A percentile compares a stretch with the other conserved stretches of the same genome.
These are phyloP conservation scores for Tylopilus sp. DNA, from an alignment of 768 basidiomycete species.

Conservation along the genomic window DNA sequence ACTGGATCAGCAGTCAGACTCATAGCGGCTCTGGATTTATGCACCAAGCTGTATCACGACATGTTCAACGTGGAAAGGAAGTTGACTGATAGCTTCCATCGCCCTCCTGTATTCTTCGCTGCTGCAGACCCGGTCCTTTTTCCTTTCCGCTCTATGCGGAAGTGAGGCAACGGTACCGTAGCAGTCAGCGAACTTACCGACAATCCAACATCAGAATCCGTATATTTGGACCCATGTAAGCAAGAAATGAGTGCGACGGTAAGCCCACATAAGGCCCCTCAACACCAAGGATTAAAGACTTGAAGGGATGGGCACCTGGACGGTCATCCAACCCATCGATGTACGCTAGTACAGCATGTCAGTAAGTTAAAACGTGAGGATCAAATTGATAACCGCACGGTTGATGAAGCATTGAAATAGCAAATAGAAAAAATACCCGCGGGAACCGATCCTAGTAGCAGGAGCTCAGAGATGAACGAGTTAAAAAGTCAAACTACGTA, in stretches of 20 bases:
- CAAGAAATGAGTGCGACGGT: slow-evolving; percentile 79
- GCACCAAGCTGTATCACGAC: slow-evolving; percentile 77
- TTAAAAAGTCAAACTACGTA: slow-evolving; percentile 28
- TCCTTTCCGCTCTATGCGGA: slow-evolving; percentile 72
- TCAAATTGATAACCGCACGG: slow-evolving; percentile 40
- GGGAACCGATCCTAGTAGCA: slow-evolving; percentile 71
- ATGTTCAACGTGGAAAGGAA: slow-evolving; percentile 75
- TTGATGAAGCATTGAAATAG: slow-evolving; percentile 93
- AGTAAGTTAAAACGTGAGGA: neutral
- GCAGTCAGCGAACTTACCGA: slow-evolving; percentile 47
- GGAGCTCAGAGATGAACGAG: neutral
- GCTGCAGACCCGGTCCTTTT: slow-evolving; percentile 78
- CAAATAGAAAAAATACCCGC: slow-evolving; percentile 90
- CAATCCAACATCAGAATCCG: slow-evolving; percentile 78
- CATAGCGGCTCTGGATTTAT: neutral
- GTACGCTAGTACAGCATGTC: slow-evolving; percentile 11
- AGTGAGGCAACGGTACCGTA: slow-evolving; percentile 1
- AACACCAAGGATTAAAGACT: slow-evolving; percentile 71
- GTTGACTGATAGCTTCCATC: slow-evolving; percentile 54
- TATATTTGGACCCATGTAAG: slow-evolving; percentile 76
- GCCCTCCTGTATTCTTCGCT: slow-evolving; percentile 65
- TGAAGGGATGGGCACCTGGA: slow-evolving; percentile 60
- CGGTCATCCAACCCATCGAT: slow-evolving; percentile 70
- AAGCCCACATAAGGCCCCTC: slow-evolving; percentile 74
- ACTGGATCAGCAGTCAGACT: neutral